phyloP scores from a whole-genome alignment of 164 flowering plant species.

The Magnolia officinalis region DNA sequence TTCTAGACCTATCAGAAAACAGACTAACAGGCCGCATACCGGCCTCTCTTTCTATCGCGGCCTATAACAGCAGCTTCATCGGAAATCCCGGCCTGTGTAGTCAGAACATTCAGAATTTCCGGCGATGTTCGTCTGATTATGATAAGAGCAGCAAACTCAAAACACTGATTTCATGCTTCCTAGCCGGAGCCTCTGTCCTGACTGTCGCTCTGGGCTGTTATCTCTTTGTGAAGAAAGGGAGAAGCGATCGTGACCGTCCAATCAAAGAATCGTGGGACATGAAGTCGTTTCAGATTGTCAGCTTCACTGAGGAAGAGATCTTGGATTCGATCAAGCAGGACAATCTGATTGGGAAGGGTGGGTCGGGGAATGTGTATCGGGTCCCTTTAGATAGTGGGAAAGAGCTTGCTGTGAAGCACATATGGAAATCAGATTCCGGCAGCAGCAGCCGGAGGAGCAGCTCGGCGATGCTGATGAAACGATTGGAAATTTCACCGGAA shows the following conservation, averaged over 20 bases:
- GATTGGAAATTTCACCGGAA: conserved; percentile 30
- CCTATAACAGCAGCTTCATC: conserved; percentile 51
- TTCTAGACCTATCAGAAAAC: conserved; percentile 72
- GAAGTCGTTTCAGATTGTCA: conserved; percentile 63
- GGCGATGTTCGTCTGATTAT: conserved; percentile 36
- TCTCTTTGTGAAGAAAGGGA: conserved; percentile 31
- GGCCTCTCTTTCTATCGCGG: conserved; percentile 36
- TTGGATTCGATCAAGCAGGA: conserved; percentile 58
- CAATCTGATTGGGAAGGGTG: conserved; percentile 79
- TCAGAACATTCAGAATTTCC: conserved; percentile 25
- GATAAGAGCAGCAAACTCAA: conserved; percentile 27
- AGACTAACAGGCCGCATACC: conserved; percentile 54
- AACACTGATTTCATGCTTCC: conserved; percentile 38
- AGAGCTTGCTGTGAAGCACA: conserved; percentile 71
- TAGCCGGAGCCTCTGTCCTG: conserved; percentile 22
- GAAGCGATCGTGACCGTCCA: conserved; percentile 25
- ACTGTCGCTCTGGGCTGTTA: conserved; percentile 28
- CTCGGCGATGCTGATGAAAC: conserved; percentile 34
- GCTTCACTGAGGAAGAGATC: conserved; percentile 68
- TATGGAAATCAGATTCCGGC: conserved; percentile 32
- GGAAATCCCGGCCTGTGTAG: conserved; percentile 72
- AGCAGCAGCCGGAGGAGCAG: conserved; percentile 9
- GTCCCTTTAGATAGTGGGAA: conserved; percentile 43
- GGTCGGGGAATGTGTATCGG: conserved; percentile 76
- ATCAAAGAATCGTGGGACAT: conserved; percentile 68